phyloP scores from a whole-genome alignment of 768 basidiomycete species.

The Neoboletus brunneissimus region DNA sequence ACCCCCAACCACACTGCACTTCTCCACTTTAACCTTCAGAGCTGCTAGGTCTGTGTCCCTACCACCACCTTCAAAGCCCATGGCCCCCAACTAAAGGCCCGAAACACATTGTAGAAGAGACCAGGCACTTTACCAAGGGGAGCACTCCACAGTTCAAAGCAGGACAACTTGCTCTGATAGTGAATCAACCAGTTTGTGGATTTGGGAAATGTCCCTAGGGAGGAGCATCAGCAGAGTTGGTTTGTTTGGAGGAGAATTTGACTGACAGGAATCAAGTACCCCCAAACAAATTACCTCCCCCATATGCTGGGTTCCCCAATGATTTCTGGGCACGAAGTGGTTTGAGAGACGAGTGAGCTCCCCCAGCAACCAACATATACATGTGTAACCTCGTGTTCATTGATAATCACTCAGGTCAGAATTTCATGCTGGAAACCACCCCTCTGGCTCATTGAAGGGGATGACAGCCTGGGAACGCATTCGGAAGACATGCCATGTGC shows the following conservation, averaged over 20 bases:
- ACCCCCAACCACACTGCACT: too few relatives aligned
- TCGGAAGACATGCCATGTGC: background rate
- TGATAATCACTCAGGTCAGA: background rate
- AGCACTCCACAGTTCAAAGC: background rate
- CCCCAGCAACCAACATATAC: background rate
- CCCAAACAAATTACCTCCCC: slow-evolving; percentile 4
- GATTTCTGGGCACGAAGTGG: background rate
- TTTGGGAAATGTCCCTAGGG: background rate
- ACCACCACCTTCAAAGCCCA: too few relatives aligned
- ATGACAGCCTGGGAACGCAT: background rate
- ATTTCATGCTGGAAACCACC: background rate
- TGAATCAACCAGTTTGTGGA: too few relatives aligned
- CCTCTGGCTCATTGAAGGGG: too few relatives aligned
- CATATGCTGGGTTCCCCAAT: background rate
- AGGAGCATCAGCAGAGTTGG: background rate
- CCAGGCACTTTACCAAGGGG: too few relatives aligned
- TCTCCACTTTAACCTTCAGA: too few relatives aligned
- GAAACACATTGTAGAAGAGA: too few relatives aligned
- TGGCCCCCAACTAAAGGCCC: too few relatives aligned
- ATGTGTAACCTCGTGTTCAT: background rate
- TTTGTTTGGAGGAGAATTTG: background rate
- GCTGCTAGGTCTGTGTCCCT: too few relatives aligned
- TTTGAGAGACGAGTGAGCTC: background rate
- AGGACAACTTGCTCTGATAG: background rate
- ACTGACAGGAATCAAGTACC: slow-evolving; percentile 2